phyloP scores from a whole-genome alignment of 78 protist species.

The Guillardia theta region DNA sequence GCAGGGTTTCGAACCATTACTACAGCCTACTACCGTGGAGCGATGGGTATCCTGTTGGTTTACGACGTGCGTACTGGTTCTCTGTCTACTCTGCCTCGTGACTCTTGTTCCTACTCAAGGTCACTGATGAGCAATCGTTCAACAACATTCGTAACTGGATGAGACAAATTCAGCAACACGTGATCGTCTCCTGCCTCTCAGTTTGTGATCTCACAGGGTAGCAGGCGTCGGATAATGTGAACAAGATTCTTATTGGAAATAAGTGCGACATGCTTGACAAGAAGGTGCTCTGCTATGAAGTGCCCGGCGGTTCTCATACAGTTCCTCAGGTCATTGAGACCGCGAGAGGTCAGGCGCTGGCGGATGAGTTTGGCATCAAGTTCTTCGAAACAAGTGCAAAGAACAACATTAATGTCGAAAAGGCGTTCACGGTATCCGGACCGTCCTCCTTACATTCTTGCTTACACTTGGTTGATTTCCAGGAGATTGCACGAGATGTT shows the following conservation, averaged over 20 bases:
- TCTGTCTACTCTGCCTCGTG: neutral
- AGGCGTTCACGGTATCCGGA: conserved; percentile 3
- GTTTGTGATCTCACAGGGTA: neutral
- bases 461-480: no score
- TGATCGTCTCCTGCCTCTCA: neutral
- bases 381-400: conserved; percentile 70
- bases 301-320: no score
- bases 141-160: conserved; percentile 90
- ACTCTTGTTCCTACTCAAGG: neutral
- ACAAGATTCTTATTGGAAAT: neutral
- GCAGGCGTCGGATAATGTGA: neutral
- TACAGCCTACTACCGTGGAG: conserved; percentile 93
- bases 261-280: neutral
- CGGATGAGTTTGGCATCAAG: neutral
- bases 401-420: conserved; percentile 41
- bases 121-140: conserved; percentile 68
- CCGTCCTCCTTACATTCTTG: no score
- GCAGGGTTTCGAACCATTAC: neutral
- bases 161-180: conserved; percentile 90
- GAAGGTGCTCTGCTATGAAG: no score
- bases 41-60: conserved; percentile 95
- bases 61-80: conserved; percentile 78
- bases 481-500: neutral
- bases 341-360: neutral
- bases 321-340: neutral